phyloP scores from a whole-genome alignment of 1,284 basidiomycete species.

The Neolentinus lepideus region DNA sequence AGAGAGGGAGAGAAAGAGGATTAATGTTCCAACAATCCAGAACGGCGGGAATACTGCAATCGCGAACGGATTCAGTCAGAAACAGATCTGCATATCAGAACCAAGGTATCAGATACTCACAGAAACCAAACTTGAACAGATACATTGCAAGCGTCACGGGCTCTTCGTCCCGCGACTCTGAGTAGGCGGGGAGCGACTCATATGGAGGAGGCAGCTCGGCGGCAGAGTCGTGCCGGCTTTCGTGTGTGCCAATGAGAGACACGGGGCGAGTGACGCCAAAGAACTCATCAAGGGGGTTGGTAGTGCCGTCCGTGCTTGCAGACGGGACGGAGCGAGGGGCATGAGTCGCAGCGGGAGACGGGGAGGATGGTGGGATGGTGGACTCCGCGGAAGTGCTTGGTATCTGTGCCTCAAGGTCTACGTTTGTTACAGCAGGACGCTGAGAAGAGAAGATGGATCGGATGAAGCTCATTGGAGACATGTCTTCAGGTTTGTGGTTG shows the following conservation, averaged over 20 bases:
- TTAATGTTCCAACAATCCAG: conserved; percentile 31
- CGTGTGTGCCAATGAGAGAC: conserved; percentile 14
- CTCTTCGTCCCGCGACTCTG: conserved; percentile 13
- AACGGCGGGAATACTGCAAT: conserved; percentile 33
- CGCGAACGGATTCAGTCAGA: background rate
- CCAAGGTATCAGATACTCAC: conserved; percentile 13
- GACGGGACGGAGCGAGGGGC: background rate
- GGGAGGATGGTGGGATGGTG: background rate
- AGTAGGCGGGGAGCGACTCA: conserved; percentile 18
- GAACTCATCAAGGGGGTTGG: conserved; percentile 22
- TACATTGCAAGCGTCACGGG: conserved; percentile 24
- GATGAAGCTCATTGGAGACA: background rate
- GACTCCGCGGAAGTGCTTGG: background rate
- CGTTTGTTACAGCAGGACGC: background rate
- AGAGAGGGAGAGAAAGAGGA: conserved; percentile 29
- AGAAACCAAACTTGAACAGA: conserved; percentile 25
- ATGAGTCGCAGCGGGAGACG: background rate
- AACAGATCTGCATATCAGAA: too few species aligned
- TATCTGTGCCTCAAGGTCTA: background rate
- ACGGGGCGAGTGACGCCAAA: conserved; percentile 16
- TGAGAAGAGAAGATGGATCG: background rate
- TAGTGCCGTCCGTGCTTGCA: conserved; percentile 5
- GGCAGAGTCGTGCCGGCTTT: conserved; percentile 21
- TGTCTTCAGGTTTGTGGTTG: background rate
- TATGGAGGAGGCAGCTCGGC: conserved; percentile 17